Evolutionary conservation across 1,284 basidiomycete genomes (phyloP).

Genomic region (Cutaneotrichosporon sp.): DNA sequence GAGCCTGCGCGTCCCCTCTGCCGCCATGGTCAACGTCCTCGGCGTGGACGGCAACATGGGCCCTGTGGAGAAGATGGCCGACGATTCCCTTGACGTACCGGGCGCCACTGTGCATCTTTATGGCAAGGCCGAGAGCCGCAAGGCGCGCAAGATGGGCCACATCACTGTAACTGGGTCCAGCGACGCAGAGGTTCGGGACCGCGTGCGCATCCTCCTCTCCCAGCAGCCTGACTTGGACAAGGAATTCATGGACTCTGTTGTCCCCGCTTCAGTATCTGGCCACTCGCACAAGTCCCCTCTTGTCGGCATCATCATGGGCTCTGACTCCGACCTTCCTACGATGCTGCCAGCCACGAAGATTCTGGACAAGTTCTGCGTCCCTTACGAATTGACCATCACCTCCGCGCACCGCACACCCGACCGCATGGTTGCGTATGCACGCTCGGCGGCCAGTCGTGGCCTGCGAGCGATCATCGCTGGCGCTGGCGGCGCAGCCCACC

Average conservation of each 20-base stretch:
- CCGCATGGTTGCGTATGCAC: conserved; percentile 76
- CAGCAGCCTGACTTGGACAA: conserved; percentile 58
- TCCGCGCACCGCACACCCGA: conserved; percentile 94
- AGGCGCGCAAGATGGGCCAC: conserved; percentile 97
- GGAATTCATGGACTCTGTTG: conserved; percentile 54
- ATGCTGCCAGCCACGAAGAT: conserved; percentile 87
- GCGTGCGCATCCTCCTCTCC: conserved; percentile 66
- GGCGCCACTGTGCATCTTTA: conserved; percentile 87
- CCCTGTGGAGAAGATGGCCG: conserved; percentile 53
- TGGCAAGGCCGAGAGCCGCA: conserved; percentile 83
- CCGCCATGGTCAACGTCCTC: conserved; percentile 94
- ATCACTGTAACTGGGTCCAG: conserved; percentile 81
- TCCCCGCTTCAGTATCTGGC: conserved; percentile 49
- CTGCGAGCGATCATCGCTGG: conserved; percentile 81
- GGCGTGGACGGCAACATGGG: conserved; percentile 65
- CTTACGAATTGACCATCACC: conserved; percentile 93
- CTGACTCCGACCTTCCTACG: conserved; percentile 91
- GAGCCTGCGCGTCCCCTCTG: conserved; percentile 75
- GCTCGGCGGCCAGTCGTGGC: conserved; percentile 69
- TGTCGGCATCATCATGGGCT: conserved; percentile 96
- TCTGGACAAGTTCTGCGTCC: conserved; percentile 72
- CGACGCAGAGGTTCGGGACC: conserved; percentile 67
- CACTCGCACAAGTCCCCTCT: conserved; percentile 67
- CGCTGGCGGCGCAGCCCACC: conserved; percentile 92
- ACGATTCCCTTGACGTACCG: conserved; percentile 60